phyloP scores from a whole-genome alignment of 164 flowering plant genomes.

The Liriodendron chinense region DNA sequence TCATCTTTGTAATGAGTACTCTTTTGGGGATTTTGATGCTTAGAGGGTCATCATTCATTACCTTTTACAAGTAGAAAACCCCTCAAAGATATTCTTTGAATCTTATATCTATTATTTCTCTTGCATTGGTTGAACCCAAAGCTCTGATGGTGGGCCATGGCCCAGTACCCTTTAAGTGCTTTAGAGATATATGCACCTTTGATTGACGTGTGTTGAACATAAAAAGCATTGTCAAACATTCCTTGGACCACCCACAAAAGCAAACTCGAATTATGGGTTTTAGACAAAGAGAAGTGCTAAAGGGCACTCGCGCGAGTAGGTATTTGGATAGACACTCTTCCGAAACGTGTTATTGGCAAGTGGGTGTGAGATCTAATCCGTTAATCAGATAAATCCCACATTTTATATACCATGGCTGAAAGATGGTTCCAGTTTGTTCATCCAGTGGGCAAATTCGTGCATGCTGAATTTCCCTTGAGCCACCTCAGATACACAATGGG shows the following conservation, averaged over 20 bases:
- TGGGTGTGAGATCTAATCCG: neutral
- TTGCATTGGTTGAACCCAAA: slow-evolving; percentile 23
- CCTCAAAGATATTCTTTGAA: slow-evolving; percentile 22
- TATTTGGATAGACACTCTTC: neutral
- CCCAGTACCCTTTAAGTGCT: slow-evolving; percentile 8
- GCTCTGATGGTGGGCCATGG: slow-evolving; percentile 11
- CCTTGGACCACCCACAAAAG: slow-evolving; percentile 28
- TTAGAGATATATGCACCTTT: slow-evolving; percentile 9
- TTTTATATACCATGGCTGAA: too few species aligned
- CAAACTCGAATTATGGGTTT: slow-evolving; percentile 9
- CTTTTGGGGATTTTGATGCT: slow-evolving; percentile 15
- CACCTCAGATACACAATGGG: too few species aligned
- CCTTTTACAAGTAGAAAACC: slow-evolving; percentile 5
- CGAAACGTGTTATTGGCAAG: neutral
- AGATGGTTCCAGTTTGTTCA: too few species aligned
- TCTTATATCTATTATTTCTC: slow-evolving; percentile 15
- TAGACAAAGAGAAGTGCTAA: neutral
- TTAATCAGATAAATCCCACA: neutral
- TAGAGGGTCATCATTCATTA: slow-evolving; percentile 6
- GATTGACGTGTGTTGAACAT: slow-evolving; percentile 10
- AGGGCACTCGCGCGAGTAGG: neutral
- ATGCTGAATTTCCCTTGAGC: too few species aligned
- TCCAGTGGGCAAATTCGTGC: too few species aligned
- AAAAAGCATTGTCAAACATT: slow-evolving; percentile 23
- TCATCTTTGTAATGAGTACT: slow-evolving; percentile 5